Conservation (phyloP, 2,329 filamentous ascomycete species). For the Neophaeococcomyces mojaviensis region DNA sequence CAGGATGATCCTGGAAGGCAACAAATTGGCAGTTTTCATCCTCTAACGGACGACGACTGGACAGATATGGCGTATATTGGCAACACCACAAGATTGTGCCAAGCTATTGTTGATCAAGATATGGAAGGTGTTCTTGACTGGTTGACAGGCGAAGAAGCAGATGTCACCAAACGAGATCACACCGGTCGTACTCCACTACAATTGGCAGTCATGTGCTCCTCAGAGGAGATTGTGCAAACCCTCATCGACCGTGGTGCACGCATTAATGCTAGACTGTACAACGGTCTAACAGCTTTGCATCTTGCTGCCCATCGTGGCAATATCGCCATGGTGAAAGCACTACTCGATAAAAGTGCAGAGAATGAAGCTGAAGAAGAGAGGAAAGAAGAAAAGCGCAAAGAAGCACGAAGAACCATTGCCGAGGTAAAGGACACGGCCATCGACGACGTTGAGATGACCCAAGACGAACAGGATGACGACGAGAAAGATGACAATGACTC, state of each 20-base stretch:
- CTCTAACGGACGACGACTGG: conserved; percentile 75
- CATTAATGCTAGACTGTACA: conserved; percentile 65
- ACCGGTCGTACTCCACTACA: conserved; percentile 74
- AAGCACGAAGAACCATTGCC: conserved; percentile 14
- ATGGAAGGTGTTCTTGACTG: conserved; percentile 63
- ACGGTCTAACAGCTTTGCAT: conserved; percentile 77
- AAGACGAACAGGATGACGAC: conserved; percentile 16
- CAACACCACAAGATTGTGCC: conserved; percentile 67
- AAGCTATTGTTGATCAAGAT: conserved; percentile 71
- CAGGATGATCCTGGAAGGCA: conserved; percentile 77
- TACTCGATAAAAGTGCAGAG: conserved; percentile 65
- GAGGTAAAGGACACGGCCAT: conserved; percentile 4
- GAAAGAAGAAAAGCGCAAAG: conserved; percentile 23
- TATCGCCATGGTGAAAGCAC: conserved; percentile 59
- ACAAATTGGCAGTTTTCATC: conserved; percentile 65
- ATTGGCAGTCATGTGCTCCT: conserved; percentile 62
- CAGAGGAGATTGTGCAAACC: conserved; percentile 60
- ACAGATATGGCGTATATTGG: conserved; percentile 87
- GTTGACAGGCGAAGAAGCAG: conserved; percentile 51
- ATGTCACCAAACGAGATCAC: conserved; percentile 68
- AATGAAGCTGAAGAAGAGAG: conserved; percentile 61
- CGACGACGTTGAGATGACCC: conserved; percentile 5
- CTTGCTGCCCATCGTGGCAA: conserved; percentile 66
- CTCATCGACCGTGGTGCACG: conserved; percentile 67
- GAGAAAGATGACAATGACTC: conserved; percentile 29